Conservation (phyloP, 2,329 filamentous ascomycete genomes). For the Fusarium poae region DNA sequence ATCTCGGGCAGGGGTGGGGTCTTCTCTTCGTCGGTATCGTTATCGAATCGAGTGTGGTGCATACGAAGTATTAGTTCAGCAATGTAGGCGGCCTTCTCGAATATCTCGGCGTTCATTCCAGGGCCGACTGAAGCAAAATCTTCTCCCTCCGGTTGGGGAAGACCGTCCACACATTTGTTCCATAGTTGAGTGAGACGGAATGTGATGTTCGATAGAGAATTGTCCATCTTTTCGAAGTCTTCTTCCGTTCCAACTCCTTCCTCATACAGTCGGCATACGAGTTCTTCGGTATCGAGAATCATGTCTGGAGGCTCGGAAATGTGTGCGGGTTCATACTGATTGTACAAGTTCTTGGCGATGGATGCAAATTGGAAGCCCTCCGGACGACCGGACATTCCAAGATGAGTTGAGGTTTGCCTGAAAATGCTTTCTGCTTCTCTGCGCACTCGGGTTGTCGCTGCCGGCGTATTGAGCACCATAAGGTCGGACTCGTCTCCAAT, state of each 20-base stretch:
- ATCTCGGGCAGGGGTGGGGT: conserved; percentile 76
- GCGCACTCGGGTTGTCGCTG: conserved; percentile 65
- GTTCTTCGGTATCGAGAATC: conserved; percentile 80
- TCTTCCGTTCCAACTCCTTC: conserved; percentile 70
- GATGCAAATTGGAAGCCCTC: conserved; percentile 74
- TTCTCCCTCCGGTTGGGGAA: conserved; percentile 64
- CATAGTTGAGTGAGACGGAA: conserved; percentile 67
- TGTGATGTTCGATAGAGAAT: conserved; percentile 67
- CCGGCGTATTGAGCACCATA: conserved; percentile 68
- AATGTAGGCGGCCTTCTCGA: conserved; percentile 84
- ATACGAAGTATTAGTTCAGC: conserved; percentile 82
- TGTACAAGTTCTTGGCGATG: conserved; percentile 79
- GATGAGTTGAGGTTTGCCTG: conserved; percentile 64
- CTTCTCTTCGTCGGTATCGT: conserved; percentile 55
- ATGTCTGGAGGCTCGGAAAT: conserved; percentile 78
- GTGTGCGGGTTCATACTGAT: conserved; percentile 65
- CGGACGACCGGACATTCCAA: conserved; percentile 58
- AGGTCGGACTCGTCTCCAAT: conserved; percentile 64
- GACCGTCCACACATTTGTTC: conserved; percentile 65
- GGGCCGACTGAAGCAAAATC: conserved; percentile 74
- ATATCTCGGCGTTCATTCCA: conserved; percentile 69
- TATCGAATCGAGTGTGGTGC: conserved; percentile 72
- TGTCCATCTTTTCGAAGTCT: conserved; percentile 68
- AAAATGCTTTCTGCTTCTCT: conserved; percentile 69
- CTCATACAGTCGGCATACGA: conserved; percentile 75